A percentile compares a stretch with the other conserved stretches of the same genome.
Evolutionary conservation across 257 asterid genomes (phyloP).

Genomic region (Penstemon barbatus): DNA sequence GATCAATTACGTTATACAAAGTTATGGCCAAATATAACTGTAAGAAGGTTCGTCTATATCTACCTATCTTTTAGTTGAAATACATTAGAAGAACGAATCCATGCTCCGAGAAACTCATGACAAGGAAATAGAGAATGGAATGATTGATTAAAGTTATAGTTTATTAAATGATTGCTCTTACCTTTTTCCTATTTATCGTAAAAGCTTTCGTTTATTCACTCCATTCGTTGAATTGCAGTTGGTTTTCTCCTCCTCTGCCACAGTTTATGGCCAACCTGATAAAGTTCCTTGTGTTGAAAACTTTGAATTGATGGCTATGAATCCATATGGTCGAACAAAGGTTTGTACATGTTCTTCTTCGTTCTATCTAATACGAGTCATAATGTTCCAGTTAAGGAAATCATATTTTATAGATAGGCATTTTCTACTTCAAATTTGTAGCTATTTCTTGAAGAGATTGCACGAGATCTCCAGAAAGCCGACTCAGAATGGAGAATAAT

Average conservation of each 20-base stretch:
- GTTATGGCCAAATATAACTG: conserved; percentile 82
- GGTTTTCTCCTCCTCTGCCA: conserved; percentile 96
- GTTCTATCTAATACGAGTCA: not conserved
- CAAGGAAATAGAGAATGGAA: not conserved
- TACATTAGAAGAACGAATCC: not conserved
- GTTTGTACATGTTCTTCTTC: conserved; percentile 30
- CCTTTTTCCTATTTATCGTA: not conserved
- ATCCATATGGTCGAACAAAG: conserved; percentile 97
- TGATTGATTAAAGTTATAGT: too few relatives aligned
- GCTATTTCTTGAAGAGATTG: conserved; percentile 89
- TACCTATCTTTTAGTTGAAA: not conserved
- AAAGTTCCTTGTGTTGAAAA: conserved; percentile 85
- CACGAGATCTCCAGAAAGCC: conserved; percentile 72
- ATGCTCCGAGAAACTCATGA: not conserved
- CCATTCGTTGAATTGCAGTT: conserved; percentile 43
- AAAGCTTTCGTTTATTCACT: not conserved
- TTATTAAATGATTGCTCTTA: not conserved
- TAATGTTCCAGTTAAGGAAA: not conserved
- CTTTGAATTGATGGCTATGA: conserved; percentile 82
- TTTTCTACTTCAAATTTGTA: conserved; percentile 26
- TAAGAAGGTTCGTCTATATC: conserved; percentile 65
- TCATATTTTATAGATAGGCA: not conserved
- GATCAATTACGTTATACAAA: conserved; percentile 73
- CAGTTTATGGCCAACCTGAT: conserved; percentile 96
- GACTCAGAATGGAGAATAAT: conserved; percentile 82